These are phyloP conservation scores for Paraconiothyrium brasiliense DNA, from an alignment of 2,329 filamentous ascomycete species.

Conservation along the genomic window DNA sequence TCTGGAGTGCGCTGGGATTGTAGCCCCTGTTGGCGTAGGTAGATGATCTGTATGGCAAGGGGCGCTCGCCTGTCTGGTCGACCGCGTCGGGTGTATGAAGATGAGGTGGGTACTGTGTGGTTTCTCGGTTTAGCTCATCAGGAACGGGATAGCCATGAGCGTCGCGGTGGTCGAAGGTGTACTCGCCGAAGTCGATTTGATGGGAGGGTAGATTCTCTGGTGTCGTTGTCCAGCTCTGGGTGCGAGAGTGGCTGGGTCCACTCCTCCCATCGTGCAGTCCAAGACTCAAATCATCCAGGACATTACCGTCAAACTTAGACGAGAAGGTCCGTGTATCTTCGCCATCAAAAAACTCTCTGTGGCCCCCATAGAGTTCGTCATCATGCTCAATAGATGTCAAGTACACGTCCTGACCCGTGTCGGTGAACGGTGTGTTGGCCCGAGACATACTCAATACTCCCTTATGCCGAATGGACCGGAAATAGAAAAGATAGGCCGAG, in stretches of 20 bases:
- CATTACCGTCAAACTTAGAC: not conserved
- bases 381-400: not conserved
- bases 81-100: not conserved
- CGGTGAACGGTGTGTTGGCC: constrained; percentile 4
- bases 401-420: constrained; percentile 5
- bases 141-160: not conserved
- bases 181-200: not conserved
- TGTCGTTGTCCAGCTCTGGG: not conserved
- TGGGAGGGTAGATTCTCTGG: not conserved
- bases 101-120: not conserved
- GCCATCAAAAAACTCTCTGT: not conserved
- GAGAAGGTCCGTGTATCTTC: not conserved
- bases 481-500: not conserved
- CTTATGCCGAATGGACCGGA: not conserved
- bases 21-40: not conserved
- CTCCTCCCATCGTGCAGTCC: not conserved
- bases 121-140: not conserved
- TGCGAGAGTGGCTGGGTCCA: not conserved
- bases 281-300: not conserved
- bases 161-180: not conserved
- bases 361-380: not conserved
- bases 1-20: not conserved
- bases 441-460: constrained; percentile 9
- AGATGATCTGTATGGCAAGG: not conserved
- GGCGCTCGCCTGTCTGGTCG: not conserved